Base-by-base conservation (phyloP, 805 yeast species). In the Nakazawaea pomicola region DNA sequence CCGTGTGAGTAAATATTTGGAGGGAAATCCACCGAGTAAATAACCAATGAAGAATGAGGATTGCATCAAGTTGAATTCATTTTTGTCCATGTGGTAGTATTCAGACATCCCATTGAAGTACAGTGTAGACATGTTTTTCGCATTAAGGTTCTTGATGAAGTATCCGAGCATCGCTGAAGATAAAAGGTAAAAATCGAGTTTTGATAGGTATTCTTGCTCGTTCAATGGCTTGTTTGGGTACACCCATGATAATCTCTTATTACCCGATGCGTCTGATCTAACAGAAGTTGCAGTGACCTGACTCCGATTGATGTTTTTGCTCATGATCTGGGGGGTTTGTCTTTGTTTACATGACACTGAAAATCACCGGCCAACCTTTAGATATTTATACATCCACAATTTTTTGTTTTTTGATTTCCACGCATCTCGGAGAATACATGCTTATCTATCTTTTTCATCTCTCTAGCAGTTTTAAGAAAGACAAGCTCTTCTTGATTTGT, bases 21-120 rank as follows among this genome's bases (percentile, higher is more conserved):
- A 63, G 8, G 80, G 80, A 21, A 74, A 61, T 45, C 70, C 76
- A 27, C 76, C 77, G 28, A 75, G 47, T 35, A 72, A 66, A 43
- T 74, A 74, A 14, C 80, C 80, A 15, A 69, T 70, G 52, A 34
- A 34, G 32, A 29, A 40, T 8, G 30, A 29, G 6, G 35, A n/a
- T 23, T 34, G 39, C 30, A 34, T 29, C 14, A 23, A 21, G 14
- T 34, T 33, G 39, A 34, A 40, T 14, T 34, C 35, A 23, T 40
- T 34, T 14, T 25, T 48, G 33, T 54, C 49, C 62, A 63, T 60
- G 5, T 48, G 30, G 43, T 55, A 62, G 45, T 60, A 58, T 36
- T 61, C 65, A 27, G 52, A 49, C 66, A 62, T 41, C 9, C 67
- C 67, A 43, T 61, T 61, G 16, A 61, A 56, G 43, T 58, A 62